These are phyloP conservation scores for Euphorbia corollata DNA, from an alignment of 441 rosid species.

Conservation along the genomic window DNA sequence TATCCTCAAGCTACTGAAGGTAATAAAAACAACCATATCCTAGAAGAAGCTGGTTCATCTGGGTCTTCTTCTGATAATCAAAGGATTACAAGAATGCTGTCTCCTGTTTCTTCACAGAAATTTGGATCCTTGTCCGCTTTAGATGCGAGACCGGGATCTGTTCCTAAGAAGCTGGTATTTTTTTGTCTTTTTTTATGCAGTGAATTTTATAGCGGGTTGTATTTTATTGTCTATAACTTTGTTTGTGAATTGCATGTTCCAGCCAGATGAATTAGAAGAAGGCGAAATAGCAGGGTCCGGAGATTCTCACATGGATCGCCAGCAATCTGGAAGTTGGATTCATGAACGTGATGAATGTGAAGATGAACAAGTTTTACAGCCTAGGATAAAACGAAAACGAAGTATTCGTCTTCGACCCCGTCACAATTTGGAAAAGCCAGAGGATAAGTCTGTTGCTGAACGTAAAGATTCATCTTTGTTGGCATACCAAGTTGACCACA, in stretches of 20 bases:
- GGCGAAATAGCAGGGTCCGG: constrained; percentile 94
- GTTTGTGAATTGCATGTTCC: constrained; percentile 26
- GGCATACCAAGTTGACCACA: constrained; percentile 52
- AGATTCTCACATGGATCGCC: constrained; percentile 86
- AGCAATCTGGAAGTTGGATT: constrained; percentile 92
- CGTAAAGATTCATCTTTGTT: constrained; percentile 44
- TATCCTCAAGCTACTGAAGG: constrained; percentile 50
- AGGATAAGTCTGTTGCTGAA: constrained; percentile 49
- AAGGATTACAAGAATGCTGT: constrained; percentile 53
- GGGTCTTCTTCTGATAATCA: constrained; percentile 82
- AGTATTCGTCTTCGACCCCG: constrained; percentile 93
- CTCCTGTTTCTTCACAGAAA: constrained; percentile 90
- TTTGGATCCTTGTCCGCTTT: constrained; percentile 95
- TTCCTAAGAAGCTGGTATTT: constrained; percentile 71
- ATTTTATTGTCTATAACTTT: constrained; percentile 17
- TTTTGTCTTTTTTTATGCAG: constrained; percentile 21
- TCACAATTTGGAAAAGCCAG: constrained; percentile 58
- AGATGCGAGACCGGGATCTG: constrained; percentile 86
- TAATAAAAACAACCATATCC: constrained; percentile 40
- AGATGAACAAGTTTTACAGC: constrained; percentile 97
- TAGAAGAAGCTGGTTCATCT: constrained; percentile 73
- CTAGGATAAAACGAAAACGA: constrained; percentile 89
- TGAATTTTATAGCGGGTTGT: constrained; percentile 13
- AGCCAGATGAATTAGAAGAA: constrained; percentile 93
- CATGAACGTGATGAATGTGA: constrained; percentile 95